A percentile compares a stretch with the other conserved stretches of the same genome.
Conservation (phyloP, 768 basidiomycete species). For the Mycena vulgaris region DNA sequence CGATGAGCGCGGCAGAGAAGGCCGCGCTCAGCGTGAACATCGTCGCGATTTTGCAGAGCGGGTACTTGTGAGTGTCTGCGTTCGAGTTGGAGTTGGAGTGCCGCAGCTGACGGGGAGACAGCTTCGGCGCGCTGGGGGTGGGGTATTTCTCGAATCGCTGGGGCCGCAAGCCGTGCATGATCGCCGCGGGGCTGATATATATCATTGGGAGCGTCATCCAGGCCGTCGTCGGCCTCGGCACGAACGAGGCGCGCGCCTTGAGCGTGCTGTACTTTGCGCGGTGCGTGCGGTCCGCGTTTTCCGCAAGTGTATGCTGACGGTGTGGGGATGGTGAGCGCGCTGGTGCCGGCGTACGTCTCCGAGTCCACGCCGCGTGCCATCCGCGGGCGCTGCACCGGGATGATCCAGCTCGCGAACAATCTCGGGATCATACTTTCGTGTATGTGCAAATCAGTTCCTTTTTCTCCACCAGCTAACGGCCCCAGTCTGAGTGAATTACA, state of each 20-base stretch:
- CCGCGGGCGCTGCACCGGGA: conserved; percentile 66
- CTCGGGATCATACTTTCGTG: conserved; percentile 56
- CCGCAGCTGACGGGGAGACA: conserved; percentile 30
- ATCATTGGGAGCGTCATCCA: conserved; percentile 65
- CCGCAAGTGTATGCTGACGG: conserved; percentile 48
- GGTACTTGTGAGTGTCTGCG: conserved; percentile 59
- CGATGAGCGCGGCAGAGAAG: conserved; percentile 51
- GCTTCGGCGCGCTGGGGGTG: conserved; percentile 63
- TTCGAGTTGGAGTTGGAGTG: background rate
- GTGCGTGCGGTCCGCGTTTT: background rate
- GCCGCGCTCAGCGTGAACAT: conserved; percentile 67
- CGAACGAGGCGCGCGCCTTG: conserved; percentile 16
- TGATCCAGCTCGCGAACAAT: conserved; percentile 58
- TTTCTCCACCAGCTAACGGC: background rate
- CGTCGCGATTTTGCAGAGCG: conserved; percentile 65
- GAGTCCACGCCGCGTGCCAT: conserved; percentile 65
- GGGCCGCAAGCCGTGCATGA: conserved; percentile 64
- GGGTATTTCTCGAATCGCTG: conserved; percentile 58
- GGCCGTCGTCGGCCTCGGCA: conserved; percentile 59
- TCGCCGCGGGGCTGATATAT: conserved; percentile 64
- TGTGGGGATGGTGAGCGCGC: conserved; percentile 68
- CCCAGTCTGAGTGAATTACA: conserved; percentile 65
- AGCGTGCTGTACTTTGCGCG: conserved; percentile 30
- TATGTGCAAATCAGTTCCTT: conserved; percentile 36
- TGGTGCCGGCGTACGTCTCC: conserved; percentile 67